Base-by-base conservation (phyloP, 176 grass and related monocot genomes). In the Oryza rufipogon region DNA sequence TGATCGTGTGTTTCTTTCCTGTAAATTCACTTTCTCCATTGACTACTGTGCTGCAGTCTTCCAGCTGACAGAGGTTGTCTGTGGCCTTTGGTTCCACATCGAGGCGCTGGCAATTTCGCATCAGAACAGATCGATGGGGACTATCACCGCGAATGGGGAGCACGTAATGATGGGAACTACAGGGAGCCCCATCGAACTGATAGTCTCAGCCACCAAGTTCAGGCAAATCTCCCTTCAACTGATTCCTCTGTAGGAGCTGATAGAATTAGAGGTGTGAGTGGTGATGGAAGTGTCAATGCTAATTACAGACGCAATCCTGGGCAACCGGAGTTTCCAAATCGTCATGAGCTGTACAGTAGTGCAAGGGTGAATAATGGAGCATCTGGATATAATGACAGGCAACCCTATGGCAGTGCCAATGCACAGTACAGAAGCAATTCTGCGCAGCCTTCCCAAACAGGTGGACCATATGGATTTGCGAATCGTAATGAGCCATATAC, bases 91-190 rank as follows among this genome's bases (percentile, higher is more conserved):
- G 74, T 81, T 70, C 81, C 54, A 22, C 41, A 64, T 48, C 84
- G 87, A 68, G 41, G 22, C 1, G 15, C 67, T 75, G 82, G 84
- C 63, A 89, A 34, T 72, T 22, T 87, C 71, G 84, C 77, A 65
- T 83, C 88, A 15, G 90, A 92, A 79, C 41, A 16, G 32, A 71
- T 73, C 71, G 75, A 89, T 80, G 90, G 66, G 51, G 86, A 89
- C 9, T 75, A 80, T 64, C 51, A 83, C 80, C 69, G 3, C 0
- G 83, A 85, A 7, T 74, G 46, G 83, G 86, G 83, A 4, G 60
- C 52, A 17, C 75, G 38, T n/a, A 78, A 39, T 14, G 6, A n/a
- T 48, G 70, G 80, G 33, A 74, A 69, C 49, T 73, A 83, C 3
- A 12, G 74, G 36, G 75, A 83, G 23, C 16, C 68, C 56, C 15